Conservation (phyloP, 1,139 yeast species). For the Yamadazyma pseudoaaseri region DNA sequence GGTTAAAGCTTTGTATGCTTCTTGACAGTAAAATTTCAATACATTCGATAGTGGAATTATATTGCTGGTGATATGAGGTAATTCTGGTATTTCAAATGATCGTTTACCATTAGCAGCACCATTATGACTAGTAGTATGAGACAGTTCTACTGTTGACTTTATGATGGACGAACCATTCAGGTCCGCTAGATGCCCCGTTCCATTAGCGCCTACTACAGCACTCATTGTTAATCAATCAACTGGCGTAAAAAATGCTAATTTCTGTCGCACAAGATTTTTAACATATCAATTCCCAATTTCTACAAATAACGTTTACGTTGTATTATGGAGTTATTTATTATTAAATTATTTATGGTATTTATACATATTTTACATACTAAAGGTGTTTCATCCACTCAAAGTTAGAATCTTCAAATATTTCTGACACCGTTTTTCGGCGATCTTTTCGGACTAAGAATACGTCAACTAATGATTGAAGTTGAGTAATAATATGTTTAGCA, state of each 20-base stretch:
- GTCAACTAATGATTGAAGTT: constrained; percentile 33
- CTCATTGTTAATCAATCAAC: constrained; percentile 1
- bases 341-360: no score
- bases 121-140: not conserved
- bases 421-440: constrained; percentile 20
- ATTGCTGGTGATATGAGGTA: constrained; percentile 77
- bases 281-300: no score
- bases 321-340: no score
- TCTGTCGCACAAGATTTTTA: no score
- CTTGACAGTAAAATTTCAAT: constrained; percentile 58
- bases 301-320: no score
- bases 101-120: not conserved
- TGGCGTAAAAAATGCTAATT: no score
- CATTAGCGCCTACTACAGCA: constrained; percentile 1
- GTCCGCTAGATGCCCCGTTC: not conserved
- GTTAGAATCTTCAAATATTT: constrained; percentile 13
- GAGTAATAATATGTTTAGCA: constrained; percentile 22
- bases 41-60: constrained; percentile 63
- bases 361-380: no score
- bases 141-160: not conserved
- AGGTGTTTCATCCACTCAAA: constrained; percentile 3
- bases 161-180: not conserved
- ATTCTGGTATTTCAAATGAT: constrained; percentile 29
- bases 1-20: constrained; percentile 63
- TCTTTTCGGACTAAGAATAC: constrained; percentile 40